Conservation (phyloP, 2,329 filamentous ascomycete species). For the Alternaria consortialis region DNA sequence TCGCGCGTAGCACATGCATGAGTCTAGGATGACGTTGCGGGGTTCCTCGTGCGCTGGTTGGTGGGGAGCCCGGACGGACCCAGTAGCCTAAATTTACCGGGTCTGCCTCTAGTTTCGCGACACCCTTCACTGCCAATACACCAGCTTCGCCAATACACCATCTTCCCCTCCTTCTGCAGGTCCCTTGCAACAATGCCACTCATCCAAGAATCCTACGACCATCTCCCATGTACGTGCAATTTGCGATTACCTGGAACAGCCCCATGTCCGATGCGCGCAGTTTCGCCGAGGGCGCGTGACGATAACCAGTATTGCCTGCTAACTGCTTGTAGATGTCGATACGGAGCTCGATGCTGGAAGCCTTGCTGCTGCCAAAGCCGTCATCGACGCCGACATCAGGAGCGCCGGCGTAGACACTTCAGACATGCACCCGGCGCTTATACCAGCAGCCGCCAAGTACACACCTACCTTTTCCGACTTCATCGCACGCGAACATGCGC, state of each 20-base stretch:
- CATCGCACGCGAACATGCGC: slow-evolving; percentile 73
- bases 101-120: slow-evolving; percentile 15
- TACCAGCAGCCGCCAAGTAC: slow-evolving; percentile 56
- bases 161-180: slow-evolving; percentile 24
- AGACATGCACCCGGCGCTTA: slow-evolving; percentile 67
- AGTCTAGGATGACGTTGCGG: slow-evolving; percentile 25
- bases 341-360: slow-evolving; percentile 69
- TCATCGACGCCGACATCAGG: slow-evolving; percentile 70
- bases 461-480: slow-evolving; percentile 69
- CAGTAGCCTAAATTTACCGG: slow-evolving; percentile 22
- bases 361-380: slow-evolving; percentile 71
- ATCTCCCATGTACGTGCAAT: slow-evolving; percentile 74
- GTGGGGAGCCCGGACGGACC: slow-evolving; percentile 16
- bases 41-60: slow-evolving; percentile 16
- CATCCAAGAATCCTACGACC: slow-evolving; percentile 76
- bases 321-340: slow-evolving; percentile 76
- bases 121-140: slow-evolving; percentile 13
- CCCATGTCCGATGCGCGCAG: slow-evolving; percentile 66
- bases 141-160: slow-evolving; percentile 21
- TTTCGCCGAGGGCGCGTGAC: slow-evolving; percentile 5
- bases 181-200: slow-evolving; percentile 65
- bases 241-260: slow-evolving; percentile 46
- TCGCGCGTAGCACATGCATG: slow-evolving; percentile 6
- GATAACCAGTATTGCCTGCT: slow-evolving; percentile 11
- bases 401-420: slow-evolving; percentile 54